Percentiles rank a stretch among this genome's conserved stretches.
Conservation (phyloP, 1,284 basidiomycete species). For the Rhodotorula sp. region DNA sequence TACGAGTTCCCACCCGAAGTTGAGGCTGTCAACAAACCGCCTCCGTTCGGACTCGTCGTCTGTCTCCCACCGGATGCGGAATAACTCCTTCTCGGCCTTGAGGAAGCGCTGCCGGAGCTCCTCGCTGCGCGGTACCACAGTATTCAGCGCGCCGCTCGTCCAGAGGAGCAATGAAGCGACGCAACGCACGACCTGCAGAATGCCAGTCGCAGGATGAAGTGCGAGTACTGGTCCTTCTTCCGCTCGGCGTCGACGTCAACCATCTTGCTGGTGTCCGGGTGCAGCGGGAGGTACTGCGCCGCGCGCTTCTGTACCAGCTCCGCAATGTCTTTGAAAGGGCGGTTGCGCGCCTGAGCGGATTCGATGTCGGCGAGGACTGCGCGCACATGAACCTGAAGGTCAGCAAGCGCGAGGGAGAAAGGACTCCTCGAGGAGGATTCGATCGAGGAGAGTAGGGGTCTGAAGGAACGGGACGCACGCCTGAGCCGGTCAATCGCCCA, state of each 20-base stretch:
- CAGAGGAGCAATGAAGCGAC: neutral
- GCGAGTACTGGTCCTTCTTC: constrained; percentile 83
- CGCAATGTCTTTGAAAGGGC: constrained; percentile 74
- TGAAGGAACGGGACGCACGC: constrained; percentile 25
- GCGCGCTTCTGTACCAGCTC: constrained; percentile 63
- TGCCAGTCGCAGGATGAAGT: constrained; percentile 91
- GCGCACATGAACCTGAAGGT: neutral
- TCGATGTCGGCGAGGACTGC: constrained; percentile 90
- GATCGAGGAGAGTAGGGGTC: no score
- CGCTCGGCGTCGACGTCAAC: constrained; percentile 62
- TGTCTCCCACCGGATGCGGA: constrained; percentile 77
- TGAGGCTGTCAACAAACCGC: constrained; percentile 71
- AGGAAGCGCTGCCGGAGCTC: constrained; percentile 87
- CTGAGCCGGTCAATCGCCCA: constrained; percentile 81
- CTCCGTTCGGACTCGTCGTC: constrained; percentile 66
- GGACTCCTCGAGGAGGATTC: neutral
- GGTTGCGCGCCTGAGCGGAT: constrained; percentile 81
- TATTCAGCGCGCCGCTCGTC: neutral
- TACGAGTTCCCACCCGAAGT: constrained; percentile 77
- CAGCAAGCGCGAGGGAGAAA: no score
- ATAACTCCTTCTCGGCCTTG: constrained; percentile 83
- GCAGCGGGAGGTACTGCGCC: constrained; percentile 72
- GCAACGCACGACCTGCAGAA: constrained; percentile 88
- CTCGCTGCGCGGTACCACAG: constrained; percentile 63
- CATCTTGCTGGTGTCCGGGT: constrained; percentile 60